Evolutionary conservation across 805 yeast genomes (phyloP), one percentile per base, ranked within the genome.

Genomic region (Metahyphopichia silvanorum): DNA sequence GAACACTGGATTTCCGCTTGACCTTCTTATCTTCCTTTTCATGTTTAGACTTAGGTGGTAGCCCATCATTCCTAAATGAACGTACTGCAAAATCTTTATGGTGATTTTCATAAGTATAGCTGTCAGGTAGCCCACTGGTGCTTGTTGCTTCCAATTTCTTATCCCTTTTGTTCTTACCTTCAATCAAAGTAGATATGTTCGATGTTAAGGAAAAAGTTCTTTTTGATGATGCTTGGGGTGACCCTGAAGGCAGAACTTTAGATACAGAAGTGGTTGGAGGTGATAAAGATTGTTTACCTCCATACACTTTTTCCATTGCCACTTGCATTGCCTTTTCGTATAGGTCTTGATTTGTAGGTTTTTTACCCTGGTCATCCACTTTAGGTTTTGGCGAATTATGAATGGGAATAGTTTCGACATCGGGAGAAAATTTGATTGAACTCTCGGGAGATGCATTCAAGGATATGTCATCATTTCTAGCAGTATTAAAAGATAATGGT

Each of bases 231-330:
- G 26, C 15, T 20, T 27, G 30, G 2, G 21, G 22, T 11, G 22
- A 27, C 10, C n/a, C n/a, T 17, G 30, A 22, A 14, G 27, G 15
- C 11, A 14, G 18, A 12, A 25, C 27, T 6, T 5, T 14, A 8
- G 27, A 18, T 12, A 15, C 27, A 15, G 27, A 12, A 16, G n/a
- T 11, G n/a, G 6, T 21, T 7, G 16, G n/a, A 9, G 23, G 24
- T 6, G 32, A 6, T 19, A n/a, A n/a, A 5, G 39, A 28, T 35
- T 35, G 6, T 31, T 40, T 25, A 27, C 55, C 60, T 5, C 80
- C 81, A 45, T 77, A 77, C 1, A 79, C 83, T 37, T 66, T 76
- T 38, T 63, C 67, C 50, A 68, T 59, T 0, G 86, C 85, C 10
- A 73, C 71, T 40, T 71, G 71, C 39, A 71, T 60, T 0, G 85